Evolutionary conservation across 2,329 filamentous ascomycete species (phyloP).

Genomic region (Penicillium hesseltinei): DNA sequence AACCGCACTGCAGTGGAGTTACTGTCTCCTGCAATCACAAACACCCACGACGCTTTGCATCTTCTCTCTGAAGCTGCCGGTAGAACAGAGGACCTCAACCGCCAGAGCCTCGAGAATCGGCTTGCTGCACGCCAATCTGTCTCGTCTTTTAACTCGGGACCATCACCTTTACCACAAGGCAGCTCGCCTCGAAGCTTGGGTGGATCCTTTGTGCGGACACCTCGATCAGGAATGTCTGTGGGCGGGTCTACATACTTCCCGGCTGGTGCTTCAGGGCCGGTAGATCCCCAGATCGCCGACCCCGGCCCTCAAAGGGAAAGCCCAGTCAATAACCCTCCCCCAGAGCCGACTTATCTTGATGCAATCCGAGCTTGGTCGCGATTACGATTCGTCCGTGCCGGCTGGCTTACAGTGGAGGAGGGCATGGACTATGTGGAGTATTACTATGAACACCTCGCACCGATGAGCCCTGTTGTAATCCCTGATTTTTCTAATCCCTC

Average conservation of each 20-base stretch:
- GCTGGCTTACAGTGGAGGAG: constrained; percentile 93
- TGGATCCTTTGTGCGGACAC: constrained; percentile 36
- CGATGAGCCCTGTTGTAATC: constrained; percentile 88
- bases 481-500: constrained; percentile 83
- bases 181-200: constrained; percentile 36
- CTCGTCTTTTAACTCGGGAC: constrained; percentile 41
- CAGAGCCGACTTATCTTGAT: constrained; percentile 50
- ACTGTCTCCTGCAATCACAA: constrained; percentile 71
- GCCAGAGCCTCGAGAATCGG: constrained; percentile 50
- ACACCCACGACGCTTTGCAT: constrained; percentile 88
- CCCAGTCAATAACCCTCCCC: constrained; percentile 23
- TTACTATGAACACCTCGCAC: constrained; percentile 88
- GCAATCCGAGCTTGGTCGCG: constrained; percentile 85
- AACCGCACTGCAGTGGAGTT: constrained; percentile 60
- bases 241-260: constrained; percentile 52
- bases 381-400: constrained; percentile 91
- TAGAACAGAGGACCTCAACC: constrained; percentile 50
- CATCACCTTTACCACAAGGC: constrained; percentile 36
- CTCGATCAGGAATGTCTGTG: constrained; percentile 45
- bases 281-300: constrained; percentile 30
- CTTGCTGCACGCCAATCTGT: constrained; percentile 39
- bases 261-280: constrained; percentile 24
- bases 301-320: constrained; percentile 27
- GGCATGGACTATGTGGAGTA: constrained; percentile 93
- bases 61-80: constrained; percentile 81